These are phyloP conservation scores for Eimeria falciformis DNA, from an alignment of 169 alveolate genomes.

Conservation along the genomic window DNA sequence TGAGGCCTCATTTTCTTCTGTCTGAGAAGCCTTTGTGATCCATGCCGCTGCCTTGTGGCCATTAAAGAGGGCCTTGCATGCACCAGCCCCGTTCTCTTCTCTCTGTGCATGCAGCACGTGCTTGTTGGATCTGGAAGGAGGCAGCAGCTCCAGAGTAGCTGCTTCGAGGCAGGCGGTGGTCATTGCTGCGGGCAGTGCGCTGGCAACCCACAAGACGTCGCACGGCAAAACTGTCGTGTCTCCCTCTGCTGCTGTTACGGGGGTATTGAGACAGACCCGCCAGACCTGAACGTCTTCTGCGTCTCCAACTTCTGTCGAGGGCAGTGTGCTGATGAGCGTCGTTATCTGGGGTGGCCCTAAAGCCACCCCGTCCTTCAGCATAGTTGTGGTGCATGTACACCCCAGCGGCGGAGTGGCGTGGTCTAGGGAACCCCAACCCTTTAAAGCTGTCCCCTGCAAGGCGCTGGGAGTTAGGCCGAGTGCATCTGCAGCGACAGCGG, in stretches of 20 bases:
- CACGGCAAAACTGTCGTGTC: background rate
- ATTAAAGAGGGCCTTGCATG: background rate
- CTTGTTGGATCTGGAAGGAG: background rate
- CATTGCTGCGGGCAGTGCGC: slow-evolving; percentile 14
- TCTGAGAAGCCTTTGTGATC: background rate
- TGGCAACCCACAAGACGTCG: background rate
- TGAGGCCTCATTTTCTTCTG: background rate
- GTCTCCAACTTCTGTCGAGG: background rate
- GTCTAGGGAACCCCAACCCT: background rate
- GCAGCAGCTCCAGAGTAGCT: slow-evolving; percentile 19
- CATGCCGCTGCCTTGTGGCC: slow-evolving; percentile 22
- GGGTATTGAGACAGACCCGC: background rate
- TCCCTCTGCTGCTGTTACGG: background rate
- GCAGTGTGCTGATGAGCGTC: background rate
- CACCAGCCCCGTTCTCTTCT: background rate
- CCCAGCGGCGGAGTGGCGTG: slow-evolving; percentile 7
- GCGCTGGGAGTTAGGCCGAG: background rate
- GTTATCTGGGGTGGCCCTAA: background rate
- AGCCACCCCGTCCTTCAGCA: background rate
- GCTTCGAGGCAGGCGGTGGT: background rate
- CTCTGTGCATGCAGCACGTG: background rate
- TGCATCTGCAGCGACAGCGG: background rate
- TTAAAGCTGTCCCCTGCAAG: background rate
- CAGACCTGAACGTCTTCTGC: slow-evolving; percentile 9
- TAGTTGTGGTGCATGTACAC: background rate